phyloP scores from a whole-genome alignment of 257 asterid species.

The Solanum peruvianum region DNA sequence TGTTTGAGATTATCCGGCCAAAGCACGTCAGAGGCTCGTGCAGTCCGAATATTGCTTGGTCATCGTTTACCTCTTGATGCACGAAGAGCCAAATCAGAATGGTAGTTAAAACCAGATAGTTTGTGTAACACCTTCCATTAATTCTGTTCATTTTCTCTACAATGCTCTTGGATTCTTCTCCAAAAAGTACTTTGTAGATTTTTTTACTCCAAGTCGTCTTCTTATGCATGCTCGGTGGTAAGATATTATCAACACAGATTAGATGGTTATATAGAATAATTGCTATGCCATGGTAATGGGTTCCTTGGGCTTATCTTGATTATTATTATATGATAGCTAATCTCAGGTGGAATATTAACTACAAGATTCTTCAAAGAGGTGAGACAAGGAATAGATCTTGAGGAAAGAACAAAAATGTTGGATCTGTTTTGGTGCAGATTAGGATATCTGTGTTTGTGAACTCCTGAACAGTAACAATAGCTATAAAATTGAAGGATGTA shows the following conservation, averaged over 20 bases:
- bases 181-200: neutral
- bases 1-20: constrained; percentile 87
- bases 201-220: neutral
- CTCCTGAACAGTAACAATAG: neutral
- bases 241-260: neutral
- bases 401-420: neutral
- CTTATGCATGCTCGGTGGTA: neutral
- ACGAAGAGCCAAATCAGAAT: constrained; percentile 62
- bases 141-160: neutral
- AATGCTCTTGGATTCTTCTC: neutral
- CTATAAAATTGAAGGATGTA: neutral
- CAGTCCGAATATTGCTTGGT: constrained; percentile 84
- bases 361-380: neutral
- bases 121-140: neutral
- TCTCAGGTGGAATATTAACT: neutral
- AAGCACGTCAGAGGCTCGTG: constrained; percentile 82
- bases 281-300: neutral
- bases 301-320: neutral
- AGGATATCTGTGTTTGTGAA: neutral
- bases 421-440: neutral
- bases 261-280: neutral
- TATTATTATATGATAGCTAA: neutral
- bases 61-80: constrained; percentile 87
- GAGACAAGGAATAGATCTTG: neutral
- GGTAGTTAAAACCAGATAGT: constrained; percentile 36